Conservation (phyloP, 139 green algal species). For the Tetraselmis striata region DNA sequence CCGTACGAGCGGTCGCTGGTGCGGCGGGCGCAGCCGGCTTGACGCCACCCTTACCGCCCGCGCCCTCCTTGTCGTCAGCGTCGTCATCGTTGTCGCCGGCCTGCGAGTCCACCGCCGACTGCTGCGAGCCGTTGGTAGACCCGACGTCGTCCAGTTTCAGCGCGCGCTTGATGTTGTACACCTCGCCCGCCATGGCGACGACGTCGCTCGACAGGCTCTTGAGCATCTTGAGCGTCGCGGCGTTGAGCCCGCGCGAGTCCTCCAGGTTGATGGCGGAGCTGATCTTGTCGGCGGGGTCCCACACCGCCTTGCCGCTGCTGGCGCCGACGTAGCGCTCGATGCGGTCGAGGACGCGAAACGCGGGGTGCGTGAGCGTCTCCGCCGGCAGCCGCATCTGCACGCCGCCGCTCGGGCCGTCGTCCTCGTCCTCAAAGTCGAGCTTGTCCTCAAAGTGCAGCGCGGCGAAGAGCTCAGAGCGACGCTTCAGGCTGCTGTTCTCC, state of each 20-base stretch:
- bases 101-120: background rate
- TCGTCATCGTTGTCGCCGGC: background rate
- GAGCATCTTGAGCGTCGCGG: background rate
- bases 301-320: background rate
- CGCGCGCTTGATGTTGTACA: background rate
- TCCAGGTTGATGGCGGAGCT: background rate
- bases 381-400: background rate
- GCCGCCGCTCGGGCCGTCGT: background rate
- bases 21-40: too few relatives aligned
- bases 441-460: background rate
- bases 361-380: background rate
- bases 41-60: too few relatives aligned
- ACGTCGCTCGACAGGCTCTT: background rate
- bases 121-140: too few relatives aligned
- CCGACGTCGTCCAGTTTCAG: background rate
- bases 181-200: background rate
- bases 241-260: background rate
- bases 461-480: background rate
- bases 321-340: background rate
- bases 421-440: background rate
- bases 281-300: background rate
- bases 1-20: too few relatives aligned
- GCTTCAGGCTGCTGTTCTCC: background rate
- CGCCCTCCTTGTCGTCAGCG: background rate
- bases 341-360: background rate